These are phyloP conservation scores for Noccaea caerulescens DNA, from an alignment of 345 rosid genomes.

Conservation along the genomic window DNA sequence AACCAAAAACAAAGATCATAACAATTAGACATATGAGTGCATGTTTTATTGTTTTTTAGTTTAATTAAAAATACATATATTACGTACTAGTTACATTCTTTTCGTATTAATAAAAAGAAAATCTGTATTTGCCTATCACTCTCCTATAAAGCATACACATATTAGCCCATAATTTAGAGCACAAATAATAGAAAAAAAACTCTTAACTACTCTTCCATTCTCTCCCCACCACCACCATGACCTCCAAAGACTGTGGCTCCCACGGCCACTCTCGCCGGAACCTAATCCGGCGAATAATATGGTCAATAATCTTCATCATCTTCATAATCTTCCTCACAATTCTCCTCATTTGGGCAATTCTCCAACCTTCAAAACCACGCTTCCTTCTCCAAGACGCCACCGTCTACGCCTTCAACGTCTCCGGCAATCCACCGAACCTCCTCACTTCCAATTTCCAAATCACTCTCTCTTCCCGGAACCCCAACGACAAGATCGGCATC, in stretches of 20 bases:
- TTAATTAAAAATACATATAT: background rate
- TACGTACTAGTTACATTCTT: background rate
- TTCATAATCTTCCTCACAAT: constrained; percentile 58
- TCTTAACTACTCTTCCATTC: constrained; percentile 37
- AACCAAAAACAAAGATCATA: background rate
- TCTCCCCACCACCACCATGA: constrained; percentile 50
- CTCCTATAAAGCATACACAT: constrained; percentile 37
- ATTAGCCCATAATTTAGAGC: constrained; percentile 18
- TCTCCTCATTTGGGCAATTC: constrained; percentile 84
- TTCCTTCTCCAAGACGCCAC: constrained; percentile 94
- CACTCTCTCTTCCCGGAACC: constrained; percentile 81
- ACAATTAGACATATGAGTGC: background rate
- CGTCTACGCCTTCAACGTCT: constrained; percentile 79
- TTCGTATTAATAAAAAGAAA: background rate
- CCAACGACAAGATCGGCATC: constrained; percentile 74
- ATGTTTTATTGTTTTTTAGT: background rate
- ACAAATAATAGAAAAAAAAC: background rate
- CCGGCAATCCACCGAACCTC: constrained; percentile 58
- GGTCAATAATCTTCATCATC: constrained; percentile 56
- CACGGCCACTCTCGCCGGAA: constrained; percentile 45
- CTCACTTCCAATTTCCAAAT: constrained; percentile 80
- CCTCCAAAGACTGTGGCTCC: constrained; percentile 51
- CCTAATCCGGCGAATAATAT: constrained; percentile 45
- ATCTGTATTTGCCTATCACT: constrained; percentile 24
- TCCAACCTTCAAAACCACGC: constrained; percentile 77